phyloP scores from a whole-genome alignment of 2,329 filamentous ascomycete genomes.

The Lasiodiplodia hormozganensis region DNA sequence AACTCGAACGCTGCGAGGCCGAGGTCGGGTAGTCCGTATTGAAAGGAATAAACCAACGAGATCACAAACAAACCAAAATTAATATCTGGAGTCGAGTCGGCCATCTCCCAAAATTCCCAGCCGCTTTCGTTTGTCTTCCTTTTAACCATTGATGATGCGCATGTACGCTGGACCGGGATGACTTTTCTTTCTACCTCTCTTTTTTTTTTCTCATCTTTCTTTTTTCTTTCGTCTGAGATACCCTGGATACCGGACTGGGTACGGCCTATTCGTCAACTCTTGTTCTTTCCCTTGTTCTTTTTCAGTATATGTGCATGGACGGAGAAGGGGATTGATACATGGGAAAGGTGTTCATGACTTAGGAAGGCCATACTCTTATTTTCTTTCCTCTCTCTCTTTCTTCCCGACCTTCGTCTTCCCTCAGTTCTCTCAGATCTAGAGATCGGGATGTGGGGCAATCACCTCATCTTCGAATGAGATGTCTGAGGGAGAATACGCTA shows the following conservation, averaged over 20 bases:
- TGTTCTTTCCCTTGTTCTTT: background rate
- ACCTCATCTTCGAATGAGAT: background rate
- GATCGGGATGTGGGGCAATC: background rate
- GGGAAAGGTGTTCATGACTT: constrained; percentile 16
- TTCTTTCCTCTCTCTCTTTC: background rate
- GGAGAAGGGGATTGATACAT: background rate
- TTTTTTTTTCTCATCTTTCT: background rate
- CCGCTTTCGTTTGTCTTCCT: background rate
- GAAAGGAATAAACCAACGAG: background rate
- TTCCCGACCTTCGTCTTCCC: background rate
- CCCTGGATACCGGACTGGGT: constrained; percentile 8
- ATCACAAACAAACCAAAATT: background rate
- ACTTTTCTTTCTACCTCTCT: background rate
- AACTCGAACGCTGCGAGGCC: background rate
- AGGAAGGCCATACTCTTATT: constrained; percentile 1
- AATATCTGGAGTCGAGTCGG: background rate
- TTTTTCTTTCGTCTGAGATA: constrained; percentile 10
- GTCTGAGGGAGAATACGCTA: background rate
- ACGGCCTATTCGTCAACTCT: constrained; percentile 1
- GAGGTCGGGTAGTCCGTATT: constrained; percentile 11
- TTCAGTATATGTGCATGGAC: background rate
- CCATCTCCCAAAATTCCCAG: background rate
- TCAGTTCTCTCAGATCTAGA: background rate
- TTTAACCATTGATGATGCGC: background rate
- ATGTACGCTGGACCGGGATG: background rate